Evolutionary conservation across 169 alveolate genomes (phyloP).

Genomic region (Cryptosporidium tyzzeri): DNA sequence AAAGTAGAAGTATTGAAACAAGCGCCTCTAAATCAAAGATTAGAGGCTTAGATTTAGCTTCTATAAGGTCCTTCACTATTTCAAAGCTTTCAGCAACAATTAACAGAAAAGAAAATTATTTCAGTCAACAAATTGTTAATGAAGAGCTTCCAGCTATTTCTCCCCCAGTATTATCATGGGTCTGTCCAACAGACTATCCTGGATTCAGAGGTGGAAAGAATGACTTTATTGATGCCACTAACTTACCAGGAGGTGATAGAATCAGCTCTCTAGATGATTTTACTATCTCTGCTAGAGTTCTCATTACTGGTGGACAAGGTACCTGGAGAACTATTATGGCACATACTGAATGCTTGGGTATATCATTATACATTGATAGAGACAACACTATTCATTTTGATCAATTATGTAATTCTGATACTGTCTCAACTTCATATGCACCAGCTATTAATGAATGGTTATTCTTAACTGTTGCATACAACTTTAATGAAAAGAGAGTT

Average conservation of each 20-base stretch:
- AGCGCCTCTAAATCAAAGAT: constrained; percentile 39
- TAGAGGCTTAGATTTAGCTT: constrained; percentile 50
- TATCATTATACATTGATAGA: constrained; percentile 65
- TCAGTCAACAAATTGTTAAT: constrained; percentile 15
- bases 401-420: constrained; percentile 67
- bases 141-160: constrained; percentile 55
- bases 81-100: constrained; percentile 59
- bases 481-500: constrained; percentile 53
- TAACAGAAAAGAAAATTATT: background rate
- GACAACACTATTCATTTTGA: constrained; percentile 74
- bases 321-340: constrained; percentile 76
- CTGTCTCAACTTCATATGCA: constrained; percentile 61
- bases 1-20: constrained; percentile 51
- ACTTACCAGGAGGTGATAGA: constrained; percentile 79
- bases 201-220: constrained; percentile 80
- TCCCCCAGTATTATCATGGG: constrained; percentile 71
- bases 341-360: constrained; percentile 74
- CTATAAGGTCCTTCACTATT: constrained; percentile 34
- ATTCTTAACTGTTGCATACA: constrained; percentile 69
- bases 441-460: constrained; percentile 72
- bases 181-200: constrained; percentile 77
- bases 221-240: constrained; percentile 79
- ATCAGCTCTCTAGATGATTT: constrained; percentile 78
- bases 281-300: constrained; percentile 77
- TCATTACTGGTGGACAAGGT: constrained; percentile 77